Evolutionary conservation across 192 early-diverging fungal genomes (phyloP), one percentile per base, ranked within the genome.

Genomic region (Diversispora epigaea): DNA sequence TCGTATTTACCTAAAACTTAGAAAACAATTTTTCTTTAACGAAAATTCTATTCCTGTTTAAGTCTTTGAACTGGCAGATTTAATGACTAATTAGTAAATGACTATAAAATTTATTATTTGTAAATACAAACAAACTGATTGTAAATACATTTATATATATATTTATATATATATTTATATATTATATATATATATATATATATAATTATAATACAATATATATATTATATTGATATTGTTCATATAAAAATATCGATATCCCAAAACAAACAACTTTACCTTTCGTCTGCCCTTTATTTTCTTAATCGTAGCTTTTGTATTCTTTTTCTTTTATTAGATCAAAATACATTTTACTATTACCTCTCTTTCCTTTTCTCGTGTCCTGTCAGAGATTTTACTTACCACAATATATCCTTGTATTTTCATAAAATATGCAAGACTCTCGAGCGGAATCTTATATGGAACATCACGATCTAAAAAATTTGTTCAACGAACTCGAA

Each of bases 391-490:
- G 17, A 52, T 17, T 52, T 17, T 52, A 52, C 50, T 52, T 32
- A 32, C 25, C 39, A 43, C 15, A 17, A 32, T 32, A 19, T 45
- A 64, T 25, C 57, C 41, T 43, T 64, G 39, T 41, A 64, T 52
- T 11, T 64, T 64, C 39, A 32, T 41, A 41, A 64, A 46, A 6
- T 25, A 73, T 73, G 72, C 72, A 73, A 73, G 72, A 73, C 47
- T 14, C 57, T 62, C 40, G 60, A 50, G 15, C 60, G 14, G 40
- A 58, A 49, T 40, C 41, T 46, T 73, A 60, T 62, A 58, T 49
- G 44, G 45, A 39, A 45, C 61, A 22, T 47, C 47, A 71, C 68
- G 72, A 73, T 47, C 25, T 73, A 47, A 57, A 73, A n/a, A 55
- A 17, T 40, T 41, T 73, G 44, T 49, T 73, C 40, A 15, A 43